These are phyloP conservation scores for Chaetomiaceae sp. DNA, from an alignment of 2,329 filamentous ascomycete species.

Conservation along the genomic window DNA sequence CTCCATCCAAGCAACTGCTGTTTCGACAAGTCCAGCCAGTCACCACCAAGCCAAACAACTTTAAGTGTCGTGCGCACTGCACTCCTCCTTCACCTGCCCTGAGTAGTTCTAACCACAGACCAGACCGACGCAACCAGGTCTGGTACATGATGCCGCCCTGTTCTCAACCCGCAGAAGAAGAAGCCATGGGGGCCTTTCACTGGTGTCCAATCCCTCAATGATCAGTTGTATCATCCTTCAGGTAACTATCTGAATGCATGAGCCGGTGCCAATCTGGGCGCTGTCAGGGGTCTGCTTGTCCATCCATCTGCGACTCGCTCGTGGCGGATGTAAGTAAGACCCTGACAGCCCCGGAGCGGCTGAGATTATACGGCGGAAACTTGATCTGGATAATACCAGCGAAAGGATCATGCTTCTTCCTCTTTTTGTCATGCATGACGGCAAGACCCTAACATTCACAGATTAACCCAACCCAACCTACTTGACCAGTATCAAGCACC, in stretches of 20 bases:
- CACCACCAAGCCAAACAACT: not conserved
- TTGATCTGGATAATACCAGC: constrained; percentile 47
- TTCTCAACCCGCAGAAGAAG: constrained; percentile 9
- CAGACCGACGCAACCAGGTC: constrained; percentile 7
- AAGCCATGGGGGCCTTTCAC: constrained; percentile 20
- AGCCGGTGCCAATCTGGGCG: constrained; percentile 30
- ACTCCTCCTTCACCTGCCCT: not conserved
- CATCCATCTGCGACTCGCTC: not conserved
- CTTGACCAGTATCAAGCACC: constrained; percentile 4
- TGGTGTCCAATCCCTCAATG: constrained; percentile 21
- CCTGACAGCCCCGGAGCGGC: constrained; percentile 22
- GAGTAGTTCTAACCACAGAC: constrained; percentile 8
- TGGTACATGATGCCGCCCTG: constrained; percentile 14
- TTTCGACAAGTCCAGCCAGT: not conserved
- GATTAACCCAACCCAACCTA: constrained; percentile 2
- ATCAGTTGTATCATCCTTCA: constrained; percentile 26
- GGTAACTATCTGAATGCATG: constrained; percentile 32
- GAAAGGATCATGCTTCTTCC: constrained; percentile 93
- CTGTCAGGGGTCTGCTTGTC: not conserved
- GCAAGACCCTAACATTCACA: constrained; percentile 30
- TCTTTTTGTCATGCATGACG: constrained; percentile 28
- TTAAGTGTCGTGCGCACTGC: constrained; percentile 12
- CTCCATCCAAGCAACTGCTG: not conserved
- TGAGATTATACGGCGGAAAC: constrained; percentile 37
- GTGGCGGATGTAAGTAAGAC: not conserved